A percentile compares a stretch with the other conserved stretches of the same genome.
These are phyloP conservation scores for Xanthoconium stramineum DNA, from an alignment of 768 basidiomycete genomes.

Conservation along the genomic window DNA sequence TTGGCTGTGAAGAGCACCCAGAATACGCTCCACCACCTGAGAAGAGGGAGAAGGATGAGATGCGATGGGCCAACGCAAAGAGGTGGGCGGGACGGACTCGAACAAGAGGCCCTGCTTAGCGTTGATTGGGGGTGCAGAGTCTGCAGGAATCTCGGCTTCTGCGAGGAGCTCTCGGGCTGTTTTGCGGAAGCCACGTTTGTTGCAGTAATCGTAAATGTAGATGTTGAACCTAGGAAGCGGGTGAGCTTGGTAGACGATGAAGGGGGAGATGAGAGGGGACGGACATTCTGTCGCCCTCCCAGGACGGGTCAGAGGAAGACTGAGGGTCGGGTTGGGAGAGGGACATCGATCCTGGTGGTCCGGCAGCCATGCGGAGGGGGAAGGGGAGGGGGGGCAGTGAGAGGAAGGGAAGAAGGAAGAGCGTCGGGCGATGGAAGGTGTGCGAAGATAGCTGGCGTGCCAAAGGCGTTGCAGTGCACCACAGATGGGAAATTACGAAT, in stretches of 20 bases:
- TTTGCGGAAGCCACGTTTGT: slow-evolving; percentile 72
- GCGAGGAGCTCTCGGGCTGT: slow-evolving; percentile 63
- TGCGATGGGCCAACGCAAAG: neutral
- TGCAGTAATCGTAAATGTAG: slow-evolving; percentile 84
- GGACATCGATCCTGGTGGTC: slow-evolving; percentile 27
- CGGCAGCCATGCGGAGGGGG: slow-evolving; percentile 17
- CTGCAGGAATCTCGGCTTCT: slow-evolving; percentile 64
- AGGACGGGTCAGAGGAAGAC: slow-evolving; percentile 44
- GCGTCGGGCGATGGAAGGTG: slow-evolving; percentile 7
- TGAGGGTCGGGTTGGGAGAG: slow-evolving; percentile 10
- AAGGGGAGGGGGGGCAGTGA: neutral
- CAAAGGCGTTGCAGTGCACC: slow-evolving; percentile 26
- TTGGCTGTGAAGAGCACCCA: slow-evolving; percentile 85
- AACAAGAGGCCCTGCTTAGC: slow-evolving; percentile 80
- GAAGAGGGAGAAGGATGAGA: neutral
- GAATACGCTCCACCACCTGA: slow-evolving; percentile 87
- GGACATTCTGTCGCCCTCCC: slow-evolving; percentile 87
- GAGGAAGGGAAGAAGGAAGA: neutral
- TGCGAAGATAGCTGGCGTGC: slow-evolving; percentile 29
- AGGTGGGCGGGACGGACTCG: slow-evolving; percentile 49
- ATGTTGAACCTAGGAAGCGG: slow-evolving; percentile 70
- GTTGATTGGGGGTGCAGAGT: slow-evolving; percentile 73
- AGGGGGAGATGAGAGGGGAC: slow-evolving; percentile 25
- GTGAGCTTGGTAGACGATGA: neutral
- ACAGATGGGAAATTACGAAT: slow-evolving; percentile 36